Evolutionary conservation across 2,329 filamentous ascomycete genomes (phyloP), one percentile per base, ranked within the genome.

Genomic region (Ceratocystis papillata): DNA sequence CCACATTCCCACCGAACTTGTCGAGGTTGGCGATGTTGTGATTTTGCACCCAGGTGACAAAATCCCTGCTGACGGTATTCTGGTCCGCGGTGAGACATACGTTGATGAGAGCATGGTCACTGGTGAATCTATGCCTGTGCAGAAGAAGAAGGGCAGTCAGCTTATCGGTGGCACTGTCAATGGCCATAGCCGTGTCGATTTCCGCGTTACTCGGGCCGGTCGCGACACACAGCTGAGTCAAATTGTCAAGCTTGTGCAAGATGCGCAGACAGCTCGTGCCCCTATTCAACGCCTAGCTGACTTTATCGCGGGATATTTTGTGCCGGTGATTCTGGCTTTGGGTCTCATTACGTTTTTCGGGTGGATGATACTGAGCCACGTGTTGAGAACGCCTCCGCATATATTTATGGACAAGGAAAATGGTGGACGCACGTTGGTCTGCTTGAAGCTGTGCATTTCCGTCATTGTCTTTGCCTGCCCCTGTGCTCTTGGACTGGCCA

Each of bases 61-160:
- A 78, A 90, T 99, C 67, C 93, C 94, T 1, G 93, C 93, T 1
- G 94, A 99, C 73, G 94, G 94, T 61, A 81, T 85, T 7, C 83
- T 99, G 64, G 90, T 90, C 66, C 85, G 88, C 64, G 94, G 94
- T 41, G 90, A 96, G 75, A 96, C 90, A 45, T 96, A 95, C 72
- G 84, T 96, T 25, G 91, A 99, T 70, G 94, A 99, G 77, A 96
- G 91, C 73, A 97, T 97, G 93, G 92, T 99, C 62, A 99, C 94
- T 5, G 94, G 94, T 70, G 94, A 99, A 77, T 89, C 94, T 2
- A 93, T 96, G 83, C 93, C 94, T 0, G 91, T 97, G 45, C 85
- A 90, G 71, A 99, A 99, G 77, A 87, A 83, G 70, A 87, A 89
- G 71, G 90, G 89, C 7, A 86, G 85, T 70, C 77, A 83, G 55